Evolutionary conservation across 106 monocot species (phyloP), one percentile per base, ranked within the genome.

Genomic region (Gastrodia elata): DNA sequence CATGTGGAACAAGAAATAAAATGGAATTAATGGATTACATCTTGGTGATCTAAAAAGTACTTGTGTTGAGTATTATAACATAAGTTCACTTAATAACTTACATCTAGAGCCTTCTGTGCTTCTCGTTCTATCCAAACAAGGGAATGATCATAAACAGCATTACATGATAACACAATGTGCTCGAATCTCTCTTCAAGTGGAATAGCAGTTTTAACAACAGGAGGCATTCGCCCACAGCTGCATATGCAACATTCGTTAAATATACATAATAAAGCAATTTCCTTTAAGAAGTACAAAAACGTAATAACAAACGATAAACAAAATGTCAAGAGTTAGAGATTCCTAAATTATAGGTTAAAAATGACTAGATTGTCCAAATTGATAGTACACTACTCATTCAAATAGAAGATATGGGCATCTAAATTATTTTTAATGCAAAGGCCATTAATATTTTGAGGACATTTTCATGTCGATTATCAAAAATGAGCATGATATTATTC

Each of bases 61-160:
- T 22, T 22, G 52, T 32, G 28, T 61, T 30, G 30, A 61, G 36
- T 7, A 67, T 37, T 37, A 11, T 2, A 35, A 13, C 16, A 16
- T 18, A 36, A 61, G 61, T 67, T 61, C 20, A 11, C 18, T 5
- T 20, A 7, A 52, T 20, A 7, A 52, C 83, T 86, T 80, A 89
- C 89, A 22, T 86, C 86, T 57, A 89, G 75, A 44, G 89, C 86
- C 72, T 79, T 81, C 25, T 83, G 77, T 43, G 89, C 85, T 75
- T 89, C 86, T 73, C 77, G 76, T 71, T 86, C 86, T 22, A 86
- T 81, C 89, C 83, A 89, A 77, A 89, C 71, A 75, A 89, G 81
- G n/a, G 78, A 79, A 68, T 89, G 89, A 71, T 89, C 89, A 36
- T 65, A 83, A 34, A 81, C 77, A n/a, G 89, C 79, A 77, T 83